A percentile compares a stretch with the other conserved stretches of the same genome.
Conservation (phyloP, 768 basidiomycete genomes). For the Serendipita indica region DNA sequence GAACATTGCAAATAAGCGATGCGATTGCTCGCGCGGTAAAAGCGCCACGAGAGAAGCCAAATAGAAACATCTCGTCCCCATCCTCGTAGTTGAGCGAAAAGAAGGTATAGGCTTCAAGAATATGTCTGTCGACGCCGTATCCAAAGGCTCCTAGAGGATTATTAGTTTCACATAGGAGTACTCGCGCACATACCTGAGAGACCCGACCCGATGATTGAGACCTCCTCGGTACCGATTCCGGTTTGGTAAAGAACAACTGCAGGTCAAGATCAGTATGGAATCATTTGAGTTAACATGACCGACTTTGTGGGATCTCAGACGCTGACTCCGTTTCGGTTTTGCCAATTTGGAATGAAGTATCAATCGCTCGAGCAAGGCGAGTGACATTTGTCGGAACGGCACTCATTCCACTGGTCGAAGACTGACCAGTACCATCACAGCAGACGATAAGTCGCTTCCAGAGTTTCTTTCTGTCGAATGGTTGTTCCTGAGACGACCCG, state of each 20-base stretch:
- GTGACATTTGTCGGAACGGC: conserved; percentile 1
- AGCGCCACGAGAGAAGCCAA: conserved; percentile 16
- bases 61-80: conserved; percentile 13
- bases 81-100: conserved; percentile 13
- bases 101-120: conserved; percentile 15
- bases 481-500: too few species aligned
- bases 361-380: not conserved
- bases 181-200: not conserved
- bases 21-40: conserved; percentile 15
- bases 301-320: not conserved
- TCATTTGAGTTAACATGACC: not conserved
- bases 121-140: not conserved
- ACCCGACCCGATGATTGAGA: too few species aligned
- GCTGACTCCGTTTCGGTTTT: not conserved
- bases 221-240: not conserved
- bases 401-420: not conserved
- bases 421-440: not conserved
- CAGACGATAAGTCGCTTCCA: conserved; percentile 2
- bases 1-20: conserved; percentile 11
- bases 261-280: not conserved
- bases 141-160: not conserved
- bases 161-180: not conserved
- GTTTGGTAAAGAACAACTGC: conserved; percentile 2
- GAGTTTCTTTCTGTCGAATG: too few species aligned
- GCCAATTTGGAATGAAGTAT: not conserved